Conservation (phyloP, 2,329 filamentous ascomycete genomes). For the Emergomyces pasteurianus region DNA sequence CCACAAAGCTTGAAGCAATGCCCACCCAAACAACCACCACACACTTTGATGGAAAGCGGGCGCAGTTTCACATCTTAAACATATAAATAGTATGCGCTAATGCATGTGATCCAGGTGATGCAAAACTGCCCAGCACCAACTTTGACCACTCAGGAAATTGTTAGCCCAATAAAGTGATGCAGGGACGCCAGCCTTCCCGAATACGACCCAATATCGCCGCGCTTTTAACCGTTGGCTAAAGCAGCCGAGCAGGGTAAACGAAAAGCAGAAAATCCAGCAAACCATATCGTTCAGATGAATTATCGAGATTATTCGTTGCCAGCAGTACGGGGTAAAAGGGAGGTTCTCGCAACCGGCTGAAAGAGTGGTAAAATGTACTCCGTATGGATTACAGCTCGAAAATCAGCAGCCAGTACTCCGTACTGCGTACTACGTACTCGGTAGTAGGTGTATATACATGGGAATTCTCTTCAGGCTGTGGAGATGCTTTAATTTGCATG, state of each 20-base stretch:
- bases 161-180: background rate
- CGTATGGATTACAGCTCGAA: background rate
- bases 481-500: background rate
- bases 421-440: no score
- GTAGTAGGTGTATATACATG: no score
- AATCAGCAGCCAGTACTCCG: background rate
- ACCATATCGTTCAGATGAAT: background rate
- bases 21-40: background rate
- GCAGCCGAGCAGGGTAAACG: background rate
- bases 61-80: background rate
- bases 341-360: background rate
- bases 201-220: background rate
- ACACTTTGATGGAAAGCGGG: background rate
- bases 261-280: background rate
- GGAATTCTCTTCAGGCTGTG: background rate
- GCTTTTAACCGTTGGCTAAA: background rate
- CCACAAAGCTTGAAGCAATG: background rate
- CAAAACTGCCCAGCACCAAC: background rate
- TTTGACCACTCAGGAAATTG: background rate
- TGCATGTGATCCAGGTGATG: background rate
- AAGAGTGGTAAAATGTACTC: no score
- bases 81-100: constrained; percentile 1
- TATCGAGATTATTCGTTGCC: background rate
- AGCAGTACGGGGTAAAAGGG: background rate
- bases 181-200: constrained; percentile 2